Percentiles rank a stretch among this genome's conserved stretches.
These are phyloP conservation scores for Blastobotrys indianensis DNA, from an alignment of 1,139 yeast genomes.

Conservation along the genomic window DNA sequence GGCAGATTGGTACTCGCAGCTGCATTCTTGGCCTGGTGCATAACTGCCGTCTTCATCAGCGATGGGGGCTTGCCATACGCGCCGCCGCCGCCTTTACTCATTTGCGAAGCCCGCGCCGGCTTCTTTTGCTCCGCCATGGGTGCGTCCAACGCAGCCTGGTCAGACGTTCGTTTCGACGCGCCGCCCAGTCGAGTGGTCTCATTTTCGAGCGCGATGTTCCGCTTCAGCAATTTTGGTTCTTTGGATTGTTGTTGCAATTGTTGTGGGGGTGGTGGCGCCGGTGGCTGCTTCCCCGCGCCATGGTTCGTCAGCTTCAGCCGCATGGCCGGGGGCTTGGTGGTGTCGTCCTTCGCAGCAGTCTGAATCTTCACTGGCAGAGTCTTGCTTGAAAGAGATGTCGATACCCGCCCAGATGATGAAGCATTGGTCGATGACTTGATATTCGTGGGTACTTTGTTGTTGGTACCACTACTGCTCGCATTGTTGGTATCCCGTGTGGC, in stretches of 20 bases:
- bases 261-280: background rate
- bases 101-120: conserved; percentile 11
- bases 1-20: conserved; percentile 22
- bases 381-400: conserved; percentile 6
- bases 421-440: background rate
- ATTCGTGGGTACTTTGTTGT: background rate
- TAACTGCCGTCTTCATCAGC: conserved; percentile 33
- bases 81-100: conserved; percentile 10
- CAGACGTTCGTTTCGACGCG: conserved; percentile 15
- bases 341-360: background rate
- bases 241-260: background rate
- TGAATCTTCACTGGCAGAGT: conserved; percentile 10
- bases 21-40: conserved; percentile 30
- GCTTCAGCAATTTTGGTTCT: background rate
- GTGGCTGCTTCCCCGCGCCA: background rate
- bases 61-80: conserved; percentile 18
- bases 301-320: conserved; percentile 2
- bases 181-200: background rate
- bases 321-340: background rate
- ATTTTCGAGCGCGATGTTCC: conserved; percentile 1
- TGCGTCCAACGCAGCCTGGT: conserved; percentile 13
- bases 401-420: conserved; percentile 1
- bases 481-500: conserved; percentile 11
- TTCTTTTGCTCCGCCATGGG: conserved; percentile 9
- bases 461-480: too few species aligned